phyloP scores from a whole-genome alignment of 2,329 filamentous ascomycete species.

The Aspergillus tubingensis region DNA sequence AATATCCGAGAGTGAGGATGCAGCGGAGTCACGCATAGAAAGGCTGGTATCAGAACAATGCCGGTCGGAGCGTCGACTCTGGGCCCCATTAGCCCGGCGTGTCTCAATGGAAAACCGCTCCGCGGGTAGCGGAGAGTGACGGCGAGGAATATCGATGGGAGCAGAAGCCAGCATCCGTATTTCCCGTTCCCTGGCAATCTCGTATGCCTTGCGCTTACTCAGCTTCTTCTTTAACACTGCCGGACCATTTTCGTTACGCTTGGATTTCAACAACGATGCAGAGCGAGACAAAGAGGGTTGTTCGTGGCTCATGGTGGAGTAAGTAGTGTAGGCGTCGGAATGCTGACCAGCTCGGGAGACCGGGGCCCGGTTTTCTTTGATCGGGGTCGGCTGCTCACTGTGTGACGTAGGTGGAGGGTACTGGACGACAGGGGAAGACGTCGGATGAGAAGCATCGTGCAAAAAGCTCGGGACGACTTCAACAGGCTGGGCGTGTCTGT shows the following conservation, averaged over 20 bases:
- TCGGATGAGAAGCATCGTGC: constrained; percentile 16
- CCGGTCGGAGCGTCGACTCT: constrained; percentile 60
- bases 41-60: constrained; percentile 73
- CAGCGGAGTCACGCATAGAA: constrained; percentile 70
- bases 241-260: constrained; percentile 60
- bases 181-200: constrained; percentile 79
- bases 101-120: constrained; percentile 64
- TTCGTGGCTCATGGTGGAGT: constrained; percentile 40
- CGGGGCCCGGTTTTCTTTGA: constrained; percentile 16
- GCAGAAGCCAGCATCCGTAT: constrained; percentile 79
- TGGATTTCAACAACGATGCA: constrained; percentile 56
- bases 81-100: constrained; percentile 43
- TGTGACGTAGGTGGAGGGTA: constrained; percentile 26
- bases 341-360: constrained; percentile 12
- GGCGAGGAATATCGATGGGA: constrained; percentile 61
- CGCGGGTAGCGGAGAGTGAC: constrained; percentile 62
- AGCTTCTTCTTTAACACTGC: constrained; percentile 67
- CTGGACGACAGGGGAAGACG: constrained; percentile 16
- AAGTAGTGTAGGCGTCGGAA: constrained; percentile 34
- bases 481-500: constrained; percentile 30
- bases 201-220: constrained; percentile 74
- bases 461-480: constrained; percentile 22
- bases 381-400: constrained; percentile 22
- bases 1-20: constrained; percentile 73
- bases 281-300: constrained; percentile 47